Base-by-base conservation (phyloP, 306 rosid species). In the Prunus dulcis region DNA sequence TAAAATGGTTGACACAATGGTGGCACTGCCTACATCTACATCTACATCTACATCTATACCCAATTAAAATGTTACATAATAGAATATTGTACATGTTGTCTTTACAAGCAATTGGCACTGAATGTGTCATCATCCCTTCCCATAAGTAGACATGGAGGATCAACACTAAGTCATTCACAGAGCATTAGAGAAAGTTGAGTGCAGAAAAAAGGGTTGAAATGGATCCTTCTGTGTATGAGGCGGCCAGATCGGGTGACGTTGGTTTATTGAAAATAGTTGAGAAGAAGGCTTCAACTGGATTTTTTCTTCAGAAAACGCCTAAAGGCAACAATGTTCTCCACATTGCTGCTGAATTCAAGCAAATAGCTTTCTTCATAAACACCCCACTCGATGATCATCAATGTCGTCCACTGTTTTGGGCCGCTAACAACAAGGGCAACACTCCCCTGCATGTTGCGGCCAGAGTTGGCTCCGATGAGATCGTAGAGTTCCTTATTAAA, bases 381-480 rank as follows among this genome's bases (percentile, higher is more conserved):
- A 30, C 4, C 32, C 32, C 32, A 8, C 53, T 49, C 0, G 19
- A 18, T 3, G 6, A 0, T 53, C 13, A 19, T 56, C 25, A 30
- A 30, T 30, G 32, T 3, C 32, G 32, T 28, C 1, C 6, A 32
- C 58, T 60, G n/a, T 55, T 56, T 25, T 49, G 64, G 17, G 55
- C 30, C 34, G 5, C 69, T 41, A 67, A 80, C 65, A 49, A 22
- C 4, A 80, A 74, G 15, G 83, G 83, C 3, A 71, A 80, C 64
- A 73, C 79, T 57, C 79, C 83, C 3, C 23, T 80, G 3, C 83
- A 80, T 25, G 13, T 67, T 6, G 83, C 79, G 0, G 34, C 75
- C 0, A 67, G 70, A 14, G 64, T 74, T 0, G 83, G 78, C 23
- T 53, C 64, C 18, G 0, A 2, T 14, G 70, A 57, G 17, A 9